Conservation (phyloP, 345 rosid species). For the Eucalyptus tenuipes region DNA sequence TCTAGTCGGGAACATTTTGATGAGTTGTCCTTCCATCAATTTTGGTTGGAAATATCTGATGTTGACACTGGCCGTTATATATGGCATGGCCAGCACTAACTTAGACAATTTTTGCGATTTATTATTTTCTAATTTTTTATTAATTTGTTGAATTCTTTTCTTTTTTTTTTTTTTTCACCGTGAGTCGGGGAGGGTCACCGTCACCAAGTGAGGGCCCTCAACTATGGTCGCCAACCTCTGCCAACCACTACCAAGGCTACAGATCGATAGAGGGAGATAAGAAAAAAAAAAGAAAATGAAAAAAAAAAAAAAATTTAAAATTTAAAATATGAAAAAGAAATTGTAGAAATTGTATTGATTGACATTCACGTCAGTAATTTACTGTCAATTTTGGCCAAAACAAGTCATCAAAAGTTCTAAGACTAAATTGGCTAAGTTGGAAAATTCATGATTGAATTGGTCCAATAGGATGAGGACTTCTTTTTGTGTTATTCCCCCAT, state of each 20-base stretch:
- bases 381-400: background rate
- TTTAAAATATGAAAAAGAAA: accelerated
- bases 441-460: background rate
- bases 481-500: background rate
- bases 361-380: accelerated
- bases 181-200: accelerated
- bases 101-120: accelerated
- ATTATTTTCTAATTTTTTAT: background rate
- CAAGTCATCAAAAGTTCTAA: background rate
- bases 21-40: too few relatives aligned
- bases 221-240: background rate
- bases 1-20: accelerated
- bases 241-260: background rate
- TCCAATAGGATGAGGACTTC: background rate
- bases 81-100: accelerated
- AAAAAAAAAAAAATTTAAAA: accelerated
- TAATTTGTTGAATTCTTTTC: background rate
- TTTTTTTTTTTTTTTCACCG: background rate
- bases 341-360: background rate
- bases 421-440: background rate
- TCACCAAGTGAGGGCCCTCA: background rate
- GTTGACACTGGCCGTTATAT: accelerated
- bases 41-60: accelerated
- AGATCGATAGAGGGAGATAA: accelerated
- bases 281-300: background rate